Evolutionary conservation across 805 yeast genomes (phyloP).

Genomic region (Hemisphaericaspora nanyangensis): DNA sequence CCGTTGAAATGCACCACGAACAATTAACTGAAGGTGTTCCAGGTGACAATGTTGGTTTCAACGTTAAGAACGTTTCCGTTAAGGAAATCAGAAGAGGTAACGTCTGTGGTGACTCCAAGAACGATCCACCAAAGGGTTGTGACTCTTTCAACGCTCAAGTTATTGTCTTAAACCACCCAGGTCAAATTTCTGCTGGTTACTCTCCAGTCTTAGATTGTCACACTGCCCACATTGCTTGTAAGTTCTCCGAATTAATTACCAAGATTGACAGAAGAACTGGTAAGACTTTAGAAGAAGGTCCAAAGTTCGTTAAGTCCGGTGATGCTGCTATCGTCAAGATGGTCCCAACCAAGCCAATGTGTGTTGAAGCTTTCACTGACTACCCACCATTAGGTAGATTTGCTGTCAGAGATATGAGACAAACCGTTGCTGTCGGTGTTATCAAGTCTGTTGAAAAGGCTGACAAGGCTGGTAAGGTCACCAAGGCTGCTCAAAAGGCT

Average conservation of each 20-base stretch:
- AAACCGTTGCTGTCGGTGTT: constrained; percentile 99
- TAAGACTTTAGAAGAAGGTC: constrained; percentile 31
- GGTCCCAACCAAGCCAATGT: constrained; percentile 43
- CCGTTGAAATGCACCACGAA: constrained; percentile 87
- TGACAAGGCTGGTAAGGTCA: constrained; percentile 47
- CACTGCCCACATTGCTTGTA: constrained; percentile 92
- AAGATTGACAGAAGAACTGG: constrained; percentile 80
- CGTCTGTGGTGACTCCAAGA: too few relatives aligned
- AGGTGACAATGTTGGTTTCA: constrained; percentile 91
- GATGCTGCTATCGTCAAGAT: constrained; percentile 40
- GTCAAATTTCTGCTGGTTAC: constrained; percentile 89
- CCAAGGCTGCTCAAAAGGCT: constrained; percentile 47
- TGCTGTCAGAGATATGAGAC: constrained; percentile 98
- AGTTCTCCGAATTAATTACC: constrained; percentile 72
- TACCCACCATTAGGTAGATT: constrained; percentile 46
- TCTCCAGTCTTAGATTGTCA: constrained; percentile 89
- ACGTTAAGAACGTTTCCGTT: constrained; percentile 86
- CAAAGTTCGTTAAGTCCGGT: constrained; percentile 36
- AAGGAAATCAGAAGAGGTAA: constrained; percentile 91
- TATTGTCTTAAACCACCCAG: constrained; percentile 86
- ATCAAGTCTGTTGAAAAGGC: constrained; percentile 65
- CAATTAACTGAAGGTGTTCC: constrained; percentile 75
- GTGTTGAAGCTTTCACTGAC: constrained; percentile 43
- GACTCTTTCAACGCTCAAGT: constrained; percentile 84
- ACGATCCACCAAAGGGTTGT: too few relatives aligned